A percentile compares a stretch with the other conserved stretches of the same genome.
phyloP scores from a whole-genome alignment of 2,329 filamentous ascomycete species.

The Xylariales sp. region DNA sequence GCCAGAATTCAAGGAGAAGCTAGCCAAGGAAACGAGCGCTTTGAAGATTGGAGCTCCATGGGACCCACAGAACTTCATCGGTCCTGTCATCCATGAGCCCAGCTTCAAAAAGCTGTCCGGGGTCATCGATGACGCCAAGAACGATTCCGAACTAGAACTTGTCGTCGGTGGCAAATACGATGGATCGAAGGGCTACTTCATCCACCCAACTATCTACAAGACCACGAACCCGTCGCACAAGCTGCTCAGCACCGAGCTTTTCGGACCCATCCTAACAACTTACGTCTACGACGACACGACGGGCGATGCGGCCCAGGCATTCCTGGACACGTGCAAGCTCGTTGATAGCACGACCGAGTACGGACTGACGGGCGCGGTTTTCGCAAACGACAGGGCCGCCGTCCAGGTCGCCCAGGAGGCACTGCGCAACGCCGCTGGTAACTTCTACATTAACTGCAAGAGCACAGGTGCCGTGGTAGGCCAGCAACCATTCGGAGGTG shows the following conservation, averaged over 20 bases:
- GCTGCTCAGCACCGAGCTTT: slow-evolving; percentile 82
- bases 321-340: slow-evolving; percentile 68
- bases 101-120: slow-evolving; percentile 84
- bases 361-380: slow-evolving; percentile 80
- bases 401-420: slow-evolving; percentile 76
- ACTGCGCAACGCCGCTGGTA: slow-evolving; percentile 78
- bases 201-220: slow-evolving; percentile 84
- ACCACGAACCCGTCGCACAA: slow-evolving; percentile 79
- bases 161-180: slow-evolving; percentile 83
- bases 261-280: slow-evolving; percentile 62
- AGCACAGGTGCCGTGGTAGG: slow-evolving; percentile 78
- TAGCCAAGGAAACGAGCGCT: slow-evolving; percentile 75
- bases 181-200: slow-evolving; percentile 81
- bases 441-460: slow-evolving; percentile 91
- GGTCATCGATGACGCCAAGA: slow-evolving; percentile 84
- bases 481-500: slow-evolving; percentile 78
- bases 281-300: slow-evolving; percentile 81
- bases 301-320: slow-evolving; percentile 62
- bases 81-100: slow-evolving; percentile 84
- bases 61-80: slow-evolving; percentile 82
- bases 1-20: slow-evolving; percentile 74
- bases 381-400: slow-evolving; percentile 74
- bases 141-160: slow-evolving; percentile 77
- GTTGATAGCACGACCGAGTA: slow-evolving; percentile 82
- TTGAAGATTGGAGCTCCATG: slow-evolving; percentile 77